Evolutionary conservation across 352 stramenopile genomes (phyloP).

Genomic region (Phytophthora constricta): DNA sequence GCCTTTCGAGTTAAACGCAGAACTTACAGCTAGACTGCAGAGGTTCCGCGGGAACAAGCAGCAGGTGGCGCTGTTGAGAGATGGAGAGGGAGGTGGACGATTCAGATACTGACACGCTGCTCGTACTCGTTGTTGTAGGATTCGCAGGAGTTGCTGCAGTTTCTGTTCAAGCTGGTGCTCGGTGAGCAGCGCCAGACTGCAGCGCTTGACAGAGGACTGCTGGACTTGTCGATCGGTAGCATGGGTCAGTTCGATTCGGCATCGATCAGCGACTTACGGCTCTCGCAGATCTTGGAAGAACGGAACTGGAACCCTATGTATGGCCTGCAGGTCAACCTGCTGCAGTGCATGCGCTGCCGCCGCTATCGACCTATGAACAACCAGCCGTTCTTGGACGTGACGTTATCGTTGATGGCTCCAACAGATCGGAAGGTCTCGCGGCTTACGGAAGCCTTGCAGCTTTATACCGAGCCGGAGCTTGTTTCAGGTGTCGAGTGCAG

Average conservation of each 20-base stretch:
- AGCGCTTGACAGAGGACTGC: conserved; percentile 60
- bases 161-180: conserved; percentile 84
- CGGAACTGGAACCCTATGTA: conserved; percentile 80
- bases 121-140: too few relatives aligned
- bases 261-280: conserved; percentile 77
- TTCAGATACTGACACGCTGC: too few relatives aligned
- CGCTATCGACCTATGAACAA: conserved; percentile 76
- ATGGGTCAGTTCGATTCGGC: conserved; percentile 6
- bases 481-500: conserved; percentile 81
- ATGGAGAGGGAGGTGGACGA: too few relatives aligned
- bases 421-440: conserved; percentile 41
- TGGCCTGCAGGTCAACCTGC: conserved; percentile 79
- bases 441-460: conserved; percentile 61
- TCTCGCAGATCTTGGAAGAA: conserved; percentile 69
- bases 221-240: conserved; percentile 45
- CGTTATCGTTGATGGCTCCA: conserved; percentile 65
- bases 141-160: conserved; percentile 86
- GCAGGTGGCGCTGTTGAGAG: conserved; percentile 47
- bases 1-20: conserved; percentile 60
- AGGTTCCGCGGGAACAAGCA: conserved; percentile 82
- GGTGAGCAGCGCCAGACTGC: conserved; percentile 62
- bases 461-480: conserved; percentile 74
- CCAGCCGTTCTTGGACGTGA: conserved; percentile 81
- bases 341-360: conserved; percentile 74
- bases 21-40: conserved; percentile 62